Evolutionary conservation across 257 asterid species (phyloP).

Genomic region (Hygrophila difformis): DNA sequence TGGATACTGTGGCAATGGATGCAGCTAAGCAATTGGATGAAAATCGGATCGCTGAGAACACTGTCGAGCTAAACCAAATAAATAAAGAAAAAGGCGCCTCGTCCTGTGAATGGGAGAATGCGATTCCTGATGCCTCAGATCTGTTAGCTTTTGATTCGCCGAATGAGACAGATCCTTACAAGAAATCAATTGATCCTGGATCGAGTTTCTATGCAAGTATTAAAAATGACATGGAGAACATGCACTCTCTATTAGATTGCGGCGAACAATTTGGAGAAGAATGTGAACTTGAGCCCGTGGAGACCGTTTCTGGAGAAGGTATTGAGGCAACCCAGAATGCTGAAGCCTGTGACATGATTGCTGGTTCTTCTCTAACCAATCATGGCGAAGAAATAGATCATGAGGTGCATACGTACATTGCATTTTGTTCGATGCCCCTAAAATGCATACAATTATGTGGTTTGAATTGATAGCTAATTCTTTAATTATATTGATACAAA

Average conservation of each 20-base stretch:
- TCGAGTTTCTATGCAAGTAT: slow-evolving; percentile 28
- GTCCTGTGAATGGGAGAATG: slow-evolving; percentile 61
- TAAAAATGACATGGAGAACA: slow-evolving; percentile 29
- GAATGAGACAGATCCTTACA: slow-evolving; percentile 23
- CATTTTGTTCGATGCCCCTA: no score
- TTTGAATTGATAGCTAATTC: no score
- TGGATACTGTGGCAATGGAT: slow-evolving; percentile 10
- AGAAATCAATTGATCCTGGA: slow-evolving; percentile 34
- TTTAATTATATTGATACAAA: neutral
- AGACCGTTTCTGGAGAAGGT: slow-evolving; percentile 50
- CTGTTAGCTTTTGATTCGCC: slow-evolving; percentile 48
- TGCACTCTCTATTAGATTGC: slow-evolving; percentile 21
- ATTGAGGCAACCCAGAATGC: slow-evolving; percentile 29
- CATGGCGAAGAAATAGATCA: slow-evolving; percentile 31
- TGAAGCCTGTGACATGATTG: slow-evolving; percentile 17
- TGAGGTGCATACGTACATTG: slow-evolving; percentile 41
- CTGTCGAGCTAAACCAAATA: slow-evolving; percentile 18
- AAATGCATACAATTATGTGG: no score
- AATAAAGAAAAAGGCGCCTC: slow-evolving; percentile 36
- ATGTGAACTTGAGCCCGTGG: slow-evolving; percentile 23
- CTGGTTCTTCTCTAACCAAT: slow-evolving; percentile 27
- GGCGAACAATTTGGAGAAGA: slow-evolving; percentile 31
- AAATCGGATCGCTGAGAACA: slow-evolving; percentile 9
- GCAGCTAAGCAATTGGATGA: slow-evolving; percentile 21
- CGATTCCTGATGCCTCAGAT: slow-evolving; percentile 47